Evolutionary conservation across 1,139 yeast species (phyloP), one percentile per base, ranked within the genome.

Genomic region (Arxiozyma heterogenica): DNA sequence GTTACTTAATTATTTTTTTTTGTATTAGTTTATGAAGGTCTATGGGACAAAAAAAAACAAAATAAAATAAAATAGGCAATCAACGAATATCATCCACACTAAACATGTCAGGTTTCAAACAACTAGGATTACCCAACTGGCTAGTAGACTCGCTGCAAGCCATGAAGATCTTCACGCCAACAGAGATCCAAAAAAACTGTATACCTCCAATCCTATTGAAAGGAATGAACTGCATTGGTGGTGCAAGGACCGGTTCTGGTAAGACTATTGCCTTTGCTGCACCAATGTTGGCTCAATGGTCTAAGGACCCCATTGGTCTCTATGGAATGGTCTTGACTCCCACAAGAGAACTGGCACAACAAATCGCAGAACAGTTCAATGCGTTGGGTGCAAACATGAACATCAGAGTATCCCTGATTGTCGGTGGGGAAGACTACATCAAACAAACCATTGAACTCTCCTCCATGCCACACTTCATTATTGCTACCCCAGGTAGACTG

Each of bases 181-280:
- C 98, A 0, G 80, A 83, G 34, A 91, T 93, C 72, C 99, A 93
- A 68, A 66, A 76, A 5, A 90, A 90, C 2, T 90, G 97, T 68
- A 93, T 93, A 50, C 98, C 98, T 0, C 80, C 85, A 56, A 87
- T 93, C 57, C 69, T 93, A 48, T 76, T 75, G 42, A 97, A 75
- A 18, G 59, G 83, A 61, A 46, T 21, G 27, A 96, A 91, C 69
- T 91, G 97, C 69, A 93, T 93, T 51, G 99, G 98, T 52, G 98
- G 98, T 43, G 98, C 99, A 47, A 87, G 87, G 70, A 93, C 99
- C 0, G 99, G 99, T 72, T 85, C 95, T 39, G 99, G 99, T 79
- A 93, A 93, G 68, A 93, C 99, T 2, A 84, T 94, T 41, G 96
- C 98, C 0, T 93, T 93, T 77, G 98, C 95, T 0, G 94, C 91